These are phyloP conservation scores for Hippophae gyantsensis DNA, from an alignment of 306 rosid genomes.

Conservation along the genomic window DNA sequence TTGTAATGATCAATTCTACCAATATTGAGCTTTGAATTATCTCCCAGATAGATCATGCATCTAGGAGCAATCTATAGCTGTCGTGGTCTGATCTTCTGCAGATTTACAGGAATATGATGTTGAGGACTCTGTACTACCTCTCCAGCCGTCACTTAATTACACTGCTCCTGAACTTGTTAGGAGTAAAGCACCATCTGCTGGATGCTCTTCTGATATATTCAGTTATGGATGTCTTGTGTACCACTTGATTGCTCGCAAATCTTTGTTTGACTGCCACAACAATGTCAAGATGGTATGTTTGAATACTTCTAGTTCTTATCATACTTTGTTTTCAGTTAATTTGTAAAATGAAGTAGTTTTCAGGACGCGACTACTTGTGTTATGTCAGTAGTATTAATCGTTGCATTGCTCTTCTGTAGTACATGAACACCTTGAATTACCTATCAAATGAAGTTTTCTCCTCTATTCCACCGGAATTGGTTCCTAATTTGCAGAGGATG, in stretches of 20 bases:
- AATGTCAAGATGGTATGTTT: conserved; percentile 81
- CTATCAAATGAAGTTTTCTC: conserved; percentile 85
- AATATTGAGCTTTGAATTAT: conserved; percentile 2
- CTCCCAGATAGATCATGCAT: neutral
- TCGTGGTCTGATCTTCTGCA: neutral
- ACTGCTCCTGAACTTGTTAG: conserved; percentile 91
- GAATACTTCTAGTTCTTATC: conserved; percentile 1
- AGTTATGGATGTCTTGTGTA: conserved; percentile 94
- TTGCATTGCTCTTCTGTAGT: conserved; percentile 50
- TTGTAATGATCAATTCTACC: conserved; percentile 6
- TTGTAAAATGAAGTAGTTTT: neutral
- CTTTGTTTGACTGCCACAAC: conserved; percentile 83
- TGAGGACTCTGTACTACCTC: conserved; percentile 85
- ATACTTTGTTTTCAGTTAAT: conserved; percentile 6
- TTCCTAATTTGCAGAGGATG: conserved; percentile 90
- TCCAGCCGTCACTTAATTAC: conserved; percentile 87
- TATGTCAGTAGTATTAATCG: conserved; percentile 1
- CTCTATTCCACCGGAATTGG: conserved; percentile 69
- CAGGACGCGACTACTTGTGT: neutral
- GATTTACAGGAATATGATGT: conserved; percentile 83
- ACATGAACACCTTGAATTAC: conserved; percentile 87
- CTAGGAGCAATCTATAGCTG: conserved; percentile 2
- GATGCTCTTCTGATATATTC: conserved; percentile 77
- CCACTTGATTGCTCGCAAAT: conserved; percentile 79
- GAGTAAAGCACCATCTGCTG: conserved; percentile 44